Evolutionary conservation across 345 rosid genomes (phyloP).

Genomic region (Cardiospermum halicacabum): DNA sequence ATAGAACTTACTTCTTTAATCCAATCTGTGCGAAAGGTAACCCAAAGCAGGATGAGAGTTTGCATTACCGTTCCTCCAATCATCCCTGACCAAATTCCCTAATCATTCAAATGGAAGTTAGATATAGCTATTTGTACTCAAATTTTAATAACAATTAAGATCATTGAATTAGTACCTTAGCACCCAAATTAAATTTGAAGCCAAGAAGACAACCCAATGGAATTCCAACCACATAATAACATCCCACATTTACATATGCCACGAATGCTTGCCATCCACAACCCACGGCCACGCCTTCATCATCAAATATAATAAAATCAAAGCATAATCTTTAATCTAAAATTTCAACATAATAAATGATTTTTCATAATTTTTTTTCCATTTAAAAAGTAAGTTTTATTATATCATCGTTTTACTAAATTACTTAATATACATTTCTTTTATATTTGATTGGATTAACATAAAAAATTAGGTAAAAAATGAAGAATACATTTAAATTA

Average conservation of each 20-base stretch:
- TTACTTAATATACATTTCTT: too few relatives aligned
- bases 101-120: not conserved
- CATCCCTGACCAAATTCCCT: conserved; percentile 72
- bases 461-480: too few relatives aligned
- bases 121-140: not conserved
- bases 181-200: conserved; percentile 42
- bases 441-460: too few relatives aligned
- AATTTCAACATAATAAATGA: too few relatives aligned
- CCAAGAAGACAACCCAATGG: conserved; percentile 57
- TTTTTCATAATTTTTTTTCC: too few relatives aligned
- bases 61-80: conserved; percentile 55
- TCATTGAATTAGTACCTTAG: conserved; percentile 33
- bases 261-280: conserved; percentile 76
- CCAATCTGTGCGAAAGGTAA: conserved; percentile 51
- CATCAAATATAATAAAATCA: not conserved
- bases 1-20: conserved; percentile 35
- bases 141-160: not conserved
- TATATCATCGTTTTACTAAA: too few relatives aligned
- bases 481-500: too few relatives aligned
- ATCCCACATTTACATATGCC: conserved; percentile 59
- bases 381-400: too few relatives aligned
- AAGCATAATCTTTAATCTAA: too few relatives aligned
- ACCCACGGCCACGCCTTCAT: conserved; percentile 69
- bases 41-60: conserved; percentile 44
- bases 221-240: conserved; percentile 59